Conservation (phyloP, 2,329 filamentous ascomycete genomes). For the Akanthomyces lecanii region DNA sequence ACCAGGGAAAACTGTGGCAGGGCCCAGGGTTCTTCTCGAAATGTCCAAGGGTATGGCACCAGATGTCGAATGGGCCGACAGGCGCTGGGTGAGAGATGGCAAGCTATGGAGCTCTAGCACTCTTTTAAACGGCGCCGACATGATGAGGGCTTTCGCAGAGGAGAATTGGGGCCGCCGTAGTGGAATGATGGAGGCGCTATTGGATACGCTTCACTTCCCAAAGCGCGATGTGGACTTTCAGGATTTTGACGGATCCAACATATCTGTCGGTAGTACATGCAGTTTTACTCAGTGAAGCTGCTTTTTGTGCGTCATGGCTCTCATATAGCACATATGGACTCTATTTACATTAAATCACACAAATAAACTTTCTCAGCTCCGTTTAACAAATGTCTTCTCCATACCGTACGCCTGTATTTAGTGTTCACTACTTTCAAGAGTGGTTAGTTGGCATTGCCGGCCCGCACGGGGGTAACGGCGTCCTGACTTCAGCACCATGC, state of each 20-base stretch:
- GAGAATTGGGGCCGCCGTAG: neutral
- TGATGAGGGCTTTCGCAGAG: neutral
- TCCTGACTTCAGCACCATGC: no score
- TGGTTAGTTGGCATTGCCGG: no score
- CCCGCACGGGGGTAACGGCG: no score
- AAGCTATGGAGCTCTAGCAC: neutral
- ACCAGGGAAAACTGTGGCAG: neutral
- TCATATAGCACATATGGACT: no score
- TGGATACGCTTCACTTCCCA: neutral
- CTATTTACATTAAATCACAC: no score
- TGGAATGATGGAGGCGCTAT: neutral
- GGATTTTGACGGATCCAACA: neutral
- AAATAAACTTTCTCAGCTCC: no score
- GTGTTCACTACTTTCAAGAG: no score
- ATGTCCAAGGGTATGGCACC: neutral
- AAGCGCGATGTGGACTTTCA: neutral
- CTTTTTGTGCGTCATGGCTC: neutral
- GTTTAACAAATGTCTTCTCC: no score
- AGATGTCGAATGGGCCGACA: neutral
- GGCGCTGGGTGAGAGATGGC: neutral
- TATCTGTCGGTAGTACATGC: neutral
- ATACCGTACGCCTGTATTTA: no score
- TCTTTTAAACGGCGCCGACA: neutral
- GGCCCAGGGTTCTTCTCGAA: neutral
- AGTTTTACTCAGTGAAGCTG: neutral